phyloP scores from a whole-genome alignment of 257 asterid species.

The Ocimum tenuiflorum region DNA sequence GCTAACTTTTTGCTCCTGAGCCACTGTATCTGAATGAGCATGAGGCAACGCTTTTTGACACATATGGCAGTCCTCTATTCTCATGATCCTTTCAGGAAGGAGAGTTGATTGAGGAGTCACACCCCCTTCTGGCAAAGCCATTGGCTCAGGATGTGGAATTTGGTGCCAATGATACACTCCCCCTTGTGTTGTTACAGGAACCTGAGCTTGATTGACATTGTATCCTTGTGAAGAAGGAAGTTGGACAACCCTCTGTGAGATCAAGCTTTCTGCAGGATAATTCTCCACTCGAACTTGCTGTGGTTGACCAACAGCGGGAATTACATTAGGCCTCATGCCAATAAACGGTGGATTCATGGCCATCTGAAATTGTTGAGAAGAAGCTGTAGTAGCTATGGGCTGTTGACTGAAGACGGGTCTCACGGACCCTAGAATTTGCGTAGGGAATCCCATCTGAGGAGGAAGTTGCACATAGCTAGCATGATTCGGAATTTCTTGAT shows the following conservation, averaged over 20 bases:
- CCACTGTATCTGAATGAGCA: slow-evolving; percentile 87
- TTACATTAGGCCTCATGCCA: slow-evolving; percentile 45
- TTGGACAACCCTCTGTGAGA: slow-evolving; percentile 52
- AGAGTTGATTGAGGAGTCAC: slow-evolving; percentile 28
- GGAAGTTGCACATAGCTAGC: slow-evolving; percentile 50
- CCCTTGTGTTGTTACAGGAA: slow-evolving; percentile 40
- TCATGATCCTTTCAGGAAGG: slow-evolving; percentile 32
- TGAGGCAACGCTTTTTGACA: slow-evolving; percentile 93
- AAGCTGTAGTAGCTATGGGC: slow-evolving; percentile 35
- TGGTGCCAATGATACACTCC: slow-evolving; percentile 63
- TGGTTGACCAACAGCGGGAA: slow-evolving; percentile 41
- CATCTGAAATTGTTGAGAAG: slow-evolving; percentile 70
- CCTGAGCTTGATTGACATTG: slow-evolving; percentile 42
- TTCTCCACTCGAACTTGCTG: slow-evolving; percentile 57
- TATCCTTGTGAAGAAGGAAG: slow-evolving; percentile 54
- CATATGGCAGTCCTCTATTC: slow-evolving; percentile 64
- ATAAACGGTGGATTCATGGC: slow-evolving; percentile 54
- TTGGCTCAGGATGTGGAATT: slow-evolving; percentile 47
- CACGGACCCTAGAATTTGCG: slow-evolving; percentile 47
- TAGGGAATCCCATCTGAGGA: slow-evolving; percentile 64
- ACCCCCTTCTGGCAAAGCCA: slow-evolving; percentile 35
- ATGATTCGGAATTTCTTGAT: slow-evolving; percentile 41
- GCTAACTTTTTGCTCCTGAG: slow-evolving; percentile 50
- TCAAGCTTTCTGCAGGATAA: slow-evolving; percentile 44
- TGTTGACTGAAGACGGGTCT: slow-evolving; percentile 51